These are phyloP conservation scores for Cutaneotrichosporon mucoides DNA, from an alignment of 1,284 basidiomycete species.

Conservation along the genomic window DNA sequence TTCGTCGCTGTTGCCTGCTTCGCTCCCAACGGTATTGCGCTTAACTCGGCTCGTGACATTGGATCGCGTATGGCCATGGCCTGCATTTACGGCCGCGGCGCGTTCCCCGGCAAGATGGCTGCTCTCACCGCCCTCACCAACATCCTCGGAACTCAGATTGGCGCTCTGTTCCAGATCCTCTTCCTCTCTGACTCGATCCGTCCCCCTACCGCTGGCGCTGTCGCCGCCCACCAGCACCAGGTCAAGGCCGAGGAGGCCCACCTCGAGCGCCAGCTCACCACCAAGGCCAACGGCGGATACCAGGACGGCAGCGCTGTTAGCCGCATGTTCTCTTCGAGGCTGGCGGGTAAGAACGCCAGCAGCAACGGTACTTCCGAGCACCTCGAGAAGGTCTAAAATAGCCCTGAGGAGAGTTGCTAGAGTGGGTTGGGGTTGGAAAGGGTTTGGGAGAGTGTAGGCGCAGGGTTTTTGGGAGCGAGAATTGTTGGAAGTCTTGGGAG, in stretches of 20 bases:
- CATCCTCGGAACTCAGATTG: constrained; percentile 9
- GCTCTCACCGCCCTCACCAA: constrained; percentile 12
- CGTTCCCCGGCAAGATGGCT: constrained; percentile 11
- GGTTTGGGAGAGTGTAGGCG: too few species aligned
- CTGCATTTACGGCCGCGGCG: constrained; percentile 7
- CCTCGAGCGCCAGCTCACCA: constrained; percentile 14
- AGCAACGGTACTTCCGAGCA: neutral
- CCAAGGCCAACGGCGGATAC: neutral
- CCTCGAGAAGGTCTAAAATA: neutral
- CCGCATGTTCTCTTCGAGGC: neutral
- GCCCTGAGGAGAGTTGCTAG: too few species aligned
- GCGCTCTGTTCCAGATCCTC: constrained; percentile 13
- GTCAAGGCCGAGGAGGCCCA: constrained; percentile 3
- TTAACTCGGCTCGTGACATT: constrained; percentile 21
- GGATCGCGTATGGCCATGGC: constrained; percentile 15
- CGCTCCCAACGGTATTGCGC: constrained; percentile 10
- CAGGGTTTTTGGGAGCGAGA: too few species aligned
- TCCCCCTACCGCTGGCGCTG: constrained; percentile 2
- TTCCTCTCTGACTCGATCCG: constrained; percentile 16
- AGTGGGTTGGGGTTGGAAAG: too few species aligned
- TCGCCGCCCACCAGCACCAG: neutral
- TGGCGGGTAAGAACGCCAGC: neutral
- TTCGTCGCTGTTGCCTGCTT: constrained; percentile 8
- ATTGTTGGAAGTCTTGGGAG: too few species aligned
- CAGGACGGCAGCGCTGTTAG: neutral